Evolutionary conservation across 2,329 filamentous ascomycete species (phyloP).

Genomic region (Decorospora gaudefroyi): DNA sequence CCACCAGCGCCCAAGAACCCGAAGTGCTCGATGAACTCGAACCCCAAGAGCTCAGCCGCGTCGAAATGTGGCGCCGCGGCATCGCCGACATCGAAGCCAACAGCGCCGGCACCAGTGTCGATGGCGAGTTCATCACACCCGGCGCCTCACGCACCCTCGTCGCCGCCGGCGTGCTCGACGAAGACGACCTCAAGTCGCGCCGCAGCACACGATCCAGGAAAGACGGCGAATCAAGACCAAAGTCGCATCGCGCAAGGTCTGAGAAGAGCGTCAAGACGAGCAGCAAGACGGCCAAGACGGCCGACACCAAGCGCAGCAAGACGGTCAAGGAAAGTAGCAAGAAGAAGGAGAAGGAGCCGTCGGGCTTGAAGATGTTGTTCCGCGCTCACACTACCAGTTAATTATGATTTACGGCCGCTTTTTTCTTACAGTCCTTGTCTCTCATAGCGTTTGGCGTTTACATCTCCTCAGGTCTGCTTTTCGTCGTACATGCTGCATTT

Average conservation of each 20-base stretch:
- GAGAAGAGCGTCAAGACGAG: constrained; percentile 34
- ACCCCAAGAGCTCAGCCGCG: constrained; percentile 60
- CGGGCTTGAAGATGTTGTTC: constrained; percentile 51
- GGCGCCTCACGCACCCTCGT: constrained; percentile 55
- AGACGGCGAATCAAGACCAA: constrained; percentile 31
- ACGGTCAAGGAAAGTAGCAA: constrained; percentile 28
- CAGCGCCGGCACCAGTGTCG: constrained; percentile 63
- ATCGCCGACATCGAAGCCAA: constrained; percentile 62
- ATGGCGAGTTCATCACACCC: constrained; percentile 68
- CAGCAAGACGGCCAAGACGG: constrained; percentile 17
- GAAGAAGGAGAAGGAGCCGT: constrained; percentile 51
- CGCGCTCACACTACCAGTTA: constrained; percentile 36
- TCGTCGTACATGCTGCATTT: constrained; percentile 15
- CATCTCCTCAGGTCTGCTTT: neutral
- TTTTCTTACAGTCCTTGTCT: no score
- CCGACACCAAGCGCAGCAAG: constrained; percentile 29
- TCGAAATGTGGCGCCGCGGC: constrained; percentile 67
- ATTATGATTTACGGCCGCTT: constrained; percentile 1
- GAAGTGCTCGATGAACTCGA: constrained; percentile 61
- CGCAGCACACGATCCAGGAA: constrained; percentile 31
- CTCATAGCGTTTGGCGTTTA: constrained; percentile 23
- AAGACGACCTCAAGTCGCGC: constrained; percentile 53
- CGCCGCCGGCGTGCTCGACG: constrained; percentile 53
- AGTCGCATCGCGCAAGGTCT: constrained; percentile 37
- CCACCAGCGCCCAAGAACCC: constrained; percentile 28